A percentile compares a stretch with the other conserved stretches of the same genome.
These are phyloP conservation scores for Taxillus chinensis DNA, from an alignment of 164 flowering plant genomes.

Conservation along the genomic window DNA sequence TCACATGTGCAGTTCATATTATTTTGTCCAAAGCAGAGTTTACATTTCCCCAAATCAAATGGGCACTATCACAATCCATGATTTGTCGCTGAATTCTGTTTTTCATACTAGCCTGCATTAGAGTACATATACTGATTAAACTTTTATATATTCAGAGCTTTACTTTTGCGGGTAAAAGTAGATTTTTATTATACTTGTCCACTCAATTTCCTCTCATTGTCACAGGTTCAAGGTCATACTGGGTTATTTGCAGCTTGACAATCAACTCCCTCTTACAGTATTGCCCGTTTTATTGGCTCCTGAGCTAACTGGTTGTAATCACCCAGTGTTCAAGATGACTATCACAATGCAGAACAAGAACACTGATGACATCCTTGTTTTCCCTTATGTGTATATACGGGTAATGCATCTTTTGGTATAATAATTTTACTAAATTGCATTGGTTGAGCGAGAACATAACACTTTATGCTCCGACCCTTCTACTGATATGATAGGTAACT, in stretches of 20 bases:
- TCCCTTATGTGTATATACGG: constrained; percentile 77
- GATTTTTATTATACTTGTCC: no score
- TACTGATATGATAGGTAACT: constrained; percentile 46
- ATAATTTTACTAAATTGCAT: neutral
- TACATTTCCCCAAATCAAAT: no score
- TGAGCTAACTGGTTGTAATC: constrained; percentile 52
- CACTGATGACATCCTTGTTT: constrained; percentile 68
- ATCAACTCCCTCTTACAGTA: constrained; percentile 78
- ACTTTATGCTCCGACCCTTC: constrained; percentile 2
- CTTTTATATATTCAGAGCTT: no score
- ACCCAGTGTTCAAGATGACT: constrained; percentile 86
- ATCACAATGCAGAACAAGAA: constrained; percentile 60
- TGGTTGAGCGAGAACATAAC: neutral
- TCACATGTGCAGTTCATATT: no score
- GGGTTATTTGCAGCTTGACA: constrained; percentile 83
- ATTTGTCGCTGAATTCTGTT: no score
- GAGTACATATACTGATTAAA: no score
- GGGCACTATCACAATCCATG: no score
- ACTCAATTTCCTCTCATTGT: neutral
- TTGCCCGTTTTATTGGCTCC: constrained; percentile 94
- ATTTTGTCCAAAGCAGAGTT: no score
- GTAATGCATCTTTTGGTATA: constrained; percentile 25
- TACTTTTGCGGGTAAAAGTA: no score
- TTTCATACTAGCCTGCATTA: no score
- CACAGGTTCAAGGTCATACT: constrained; percentile 86